phyloP scores from a whole-genome alignment of 257 asterid genomes.

The Ophiorrhiza pumila region DNA sequence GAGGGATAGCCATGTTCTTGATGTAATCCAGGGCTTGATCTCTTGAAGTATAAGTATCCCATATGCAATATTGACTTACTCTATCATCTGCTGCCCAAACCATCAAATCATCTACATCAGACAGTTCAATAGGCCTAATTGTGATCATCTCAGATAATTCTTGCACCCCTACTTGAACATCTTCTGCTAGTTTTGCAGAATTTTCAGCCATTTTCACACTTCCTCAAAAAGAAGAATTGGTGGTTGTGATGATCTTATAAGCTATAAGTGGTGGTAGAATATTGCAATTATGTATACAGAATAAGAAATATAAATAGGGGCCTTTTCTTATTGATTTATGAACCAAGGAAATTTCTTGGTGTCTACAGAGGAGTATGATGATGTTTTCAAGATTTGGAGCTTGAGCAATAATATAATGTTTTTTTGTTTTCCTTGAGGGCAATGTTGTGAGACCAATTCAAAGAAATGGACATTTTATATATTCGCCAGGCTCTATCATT shows the following conservation, averaged over 20 bases:
- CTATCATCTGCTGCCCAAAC: constrained; percentile 52
- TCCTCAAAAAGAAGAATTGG: too few relatives aligned
- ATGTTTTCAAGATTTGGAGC: too few relatives aligned
- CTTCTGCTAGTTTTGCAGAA: constrained; percentile 3
- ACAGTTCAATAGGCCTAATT: constrained; percentile 28
- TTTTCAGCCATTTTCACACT: constrained; percentile 19
- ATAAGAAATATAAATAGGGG: neutral
- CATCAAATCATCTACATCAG: constrained; percentile 57
- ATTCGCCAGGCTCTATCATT: too few relatives aligned
- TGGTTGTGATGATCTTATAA: too few relatives aligned
- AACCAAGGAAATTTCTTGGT: constrained; percentile 1
- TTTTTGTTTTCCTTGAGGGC: too few relatives aligned
- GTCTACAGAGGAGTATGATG: neutral
- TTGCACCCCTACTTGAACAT: neutral
- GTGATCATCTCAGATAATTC: constrained; percentile 26
- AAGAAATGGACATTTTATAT: too few relatives aligned
- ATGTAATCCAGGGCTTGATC: constrained; percentile 28
- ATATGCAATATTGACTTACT: constrained; percentile 39
- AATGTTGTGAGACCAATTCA: too few relatives aligned
- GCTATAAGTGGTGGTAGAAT: neutral
- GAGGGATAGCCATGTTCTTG: constrained; percentile 33
- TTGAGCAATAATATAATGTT: too few relatives aligned
- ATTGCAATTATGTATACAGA: neutral
- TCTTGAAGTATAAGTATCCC: constrained; percentile 51
- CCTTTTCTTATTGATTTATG: neutral